Evolutionary conservation across 2,329 filamentous ascomycete species (phyloP), one percentile per base, ranked within the genome.

Genomic region (Alternaria conjuncta): DNA sequence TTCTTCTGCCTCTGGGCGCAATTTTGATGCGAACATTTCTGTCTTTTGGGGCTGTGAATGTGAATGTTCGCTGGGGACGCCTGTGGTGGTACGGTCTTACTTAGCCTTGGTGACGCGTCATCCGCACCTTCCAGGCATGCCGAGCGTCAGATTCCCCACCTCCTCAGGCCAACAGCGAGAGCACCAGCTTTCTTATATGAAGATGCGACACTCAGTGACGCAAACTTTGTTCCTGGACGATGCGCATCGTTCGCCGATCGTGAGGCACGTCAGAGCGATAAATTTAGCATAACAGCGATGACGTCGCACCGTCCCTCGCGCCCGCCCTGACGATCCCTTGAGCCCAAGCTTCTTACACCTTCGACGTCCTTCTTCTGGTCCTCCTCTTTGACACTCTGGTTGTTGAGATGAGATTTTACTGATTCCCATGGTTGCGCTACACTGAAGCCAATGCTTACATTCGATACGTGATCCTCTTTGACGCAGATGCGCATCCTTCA

Each of bases 101-200:
- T 41, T 51, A 59, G 51, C 61, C 45, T 23, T 44, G 44, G 36
- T 63, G 56, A 63, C 61, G 61, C 61, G 61, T 63, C 57, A 56
- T 36, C 56, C 41, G 45, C 50, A 63, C 26, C 55, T 28, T 50
- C 50, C 32, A 55, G 43, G 43, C 50, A 45, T 55, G 44, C 60
- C 60, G 32, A 60, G 60, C 60, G 26, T 55, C 32, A 25, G 43
- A 12, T 30, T 50, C 20, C 28, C 60, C 55, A 58, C 18, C 36
- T 30, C 23, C 26, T 26, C 20, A 18, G 21, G 15, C 20, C 43
- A 32, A 20, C 43, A 55, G 7, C 36, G 21, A 45, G 45, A 41
- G 23, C 26, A 45, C 43, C 49, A 47, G 28, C 7, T 36, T 47
- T 46, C n/a, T 49, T 23, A 36, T 26, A 63, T 55, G 49, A 63